Percentiles rank a stretch among this genome's conserved stretches.
These are phyloP conservation scores for Ascobolus immersus DNA, from an alignment of 495 filamentous ascomycete species.

Conservation along the genomic window DNA sequence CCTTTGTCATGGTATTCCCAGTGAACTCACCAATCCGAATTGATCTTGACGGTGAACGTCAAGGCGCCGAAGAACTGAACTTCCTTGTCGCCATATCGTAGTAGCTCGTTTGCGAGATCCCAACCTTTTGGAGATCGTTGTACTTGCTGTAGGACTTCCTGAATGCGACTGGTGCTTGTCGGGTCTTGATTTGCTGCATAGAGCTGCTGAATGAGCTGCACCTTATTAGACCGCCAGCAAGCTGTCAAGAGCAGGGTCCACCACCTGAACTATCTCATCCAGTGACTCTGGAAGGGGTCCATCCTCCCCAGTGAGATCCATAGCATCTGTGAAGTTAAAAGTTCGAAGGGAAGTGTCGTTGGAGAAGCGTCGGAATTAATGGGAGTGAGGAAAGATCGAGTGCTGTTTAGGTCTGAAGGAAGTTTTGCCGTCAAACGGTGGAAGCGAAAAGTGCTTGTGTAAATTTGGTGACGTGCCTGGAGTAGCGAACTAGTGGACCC, in stretches of 20 bases:
- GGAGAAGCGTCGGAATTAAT: too few relatives aligned
- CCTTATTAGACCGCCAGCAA: too few relatives aligned
- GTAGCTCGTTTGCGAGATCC: constrained; percentile 52
- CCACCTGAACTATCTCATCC: constrained; percentile 7
- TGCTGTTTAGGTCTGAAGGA: too few relatives aligned
- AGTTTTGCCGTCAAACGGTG: too few relatives aligned
- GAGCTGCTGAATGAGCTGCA: constrained; percentile 38
- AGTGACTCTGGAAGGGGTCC: constrained; percentile 7
- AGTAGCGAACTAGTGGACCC: too few relatives aligned
- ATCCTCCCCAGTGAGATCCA: neutral
- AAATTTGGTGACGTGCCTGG: too few relatives aligned
- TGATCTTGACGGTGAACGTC: constrained; percentile 80
- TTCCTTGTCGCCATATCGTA: constrained; percentile 36
- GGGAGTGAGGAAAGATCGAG: too few relatives aligned
- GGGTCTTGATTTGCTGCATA: constrained; percentile 42
- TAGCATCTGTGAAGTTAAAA: neutral
- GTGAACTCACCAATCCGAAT: constrained; percentile 40
- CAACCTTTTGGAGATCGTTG: constrained; percentile 61
- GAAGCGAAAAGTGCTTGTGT: too few relatives aligned
- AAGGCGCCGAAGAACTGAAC: constrained; percentile 83
- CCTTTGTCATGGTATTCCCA: neutral
- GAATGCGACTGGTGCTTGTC: constrained; percentile 36
- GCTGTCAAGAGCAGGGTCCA: too few relatives aligned
- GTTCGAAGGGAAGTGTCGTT: too few relatives aligned
- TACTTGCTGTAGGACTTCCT: constrained; percentile 48